These are phyloP conservation scores for Suillus subaureus DNA, from an alignment of 768 basidiomycete species.

Conservation along the genomic window DNA sequence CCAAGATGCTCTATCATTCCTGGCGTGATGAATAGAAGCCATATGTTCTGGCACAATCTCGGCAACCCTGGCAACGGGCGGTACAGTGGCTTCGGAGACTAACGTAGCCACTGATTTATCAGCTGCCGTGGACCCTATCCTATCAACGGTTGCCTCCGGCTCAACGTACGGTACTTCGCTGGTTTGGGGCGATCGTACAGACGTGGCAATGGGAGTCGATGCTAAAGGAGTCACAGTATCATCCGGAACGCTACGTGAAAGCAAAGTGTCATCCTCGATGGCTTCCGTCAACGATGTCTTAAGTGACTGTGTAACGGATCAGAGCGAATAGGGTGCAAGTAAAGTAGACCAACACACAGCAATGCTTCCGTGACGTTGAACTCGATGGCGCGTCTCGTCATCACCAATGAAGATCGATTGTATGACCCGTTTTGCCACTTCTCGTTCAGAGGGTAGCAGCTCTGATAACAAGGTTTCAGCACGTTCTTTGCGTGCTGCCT, in stretches of 20 bases:
- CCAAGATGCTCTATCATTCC: constrained; percentile 51
- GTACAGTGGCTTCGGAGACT: constrained; percentile 5
- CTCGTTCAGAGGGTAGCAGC: constrained; percentile 60
- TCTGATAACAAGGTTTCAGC: constrained; percentile 60
- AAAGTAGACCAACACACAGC: constrained; percentile 43
- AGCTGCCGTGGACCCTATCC: constrained; percentile 3
- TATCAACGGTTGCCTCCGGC: not conserved
- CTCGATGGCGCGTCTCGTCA: constrained; percentile 45
- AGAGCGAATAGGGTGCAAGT: not conserved
- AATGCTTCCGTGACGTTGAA: constrained; percentile 60
- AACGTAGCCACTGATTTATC: constrained; percentile 3
- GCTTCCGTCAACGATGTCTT: constrained; percentile 50
- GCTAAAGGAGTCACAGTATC: constrained; percentile 24
- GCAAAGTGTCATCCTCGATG: constrained; percentile 50
- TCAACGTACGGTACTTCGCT: not conserved
- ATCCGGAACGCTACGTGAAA: constrained; percentile 29
- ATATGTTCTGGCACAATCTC: constrained; percentile 10
- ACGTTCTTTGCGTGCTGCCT: constrained; percentile 49
- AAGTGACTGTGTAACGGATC: constrained; percentile 38
- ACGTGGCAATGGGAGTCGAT: constrained; percentile 11
- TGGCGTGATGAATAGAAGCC: constrained; percentile 18
- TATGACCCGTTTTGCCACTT: constrained; percentile 66
- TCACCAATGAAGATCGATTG: constrained; percentile 62
- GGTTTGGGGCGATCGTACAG: not conserved
- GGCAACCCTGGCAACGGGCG: constrained; percentile 10